Evolutionary conservation across 2,329 filamentous ascomycete species (phyloP), one percentile per base, ranked within the genome.

Genomic region (Acrocalymma vagum): DNA sequence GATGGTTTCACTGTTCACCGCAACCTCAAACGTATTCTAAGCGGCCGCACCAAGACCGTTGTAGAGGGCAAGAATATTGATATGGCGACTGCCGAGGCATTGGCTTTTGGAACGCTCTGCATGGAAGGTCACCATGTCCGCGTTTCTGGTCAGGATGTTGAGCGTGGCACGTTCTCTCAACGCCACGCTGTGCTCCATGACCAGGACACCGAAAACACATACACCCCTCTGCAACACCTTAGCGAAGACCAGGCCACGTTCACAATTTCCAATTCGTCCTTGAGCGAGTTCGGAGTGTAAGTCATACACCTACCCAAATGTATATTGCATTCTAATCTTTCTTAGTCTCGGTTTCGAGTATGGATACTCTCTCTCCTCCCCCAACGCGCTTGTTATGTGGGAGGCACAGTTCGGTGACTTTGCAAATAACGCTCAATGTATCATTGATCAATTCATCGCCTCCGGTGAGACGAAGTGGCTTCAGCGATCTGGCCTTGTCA

Each of bases 401-500:
- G 94, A 99, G 77, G 94, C 94, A 24, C 94, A 99, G 74, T 99
- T 99, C 65, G 94, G 94, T 80, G 94, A 99, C 75, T 99, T 99
- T 65, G 94, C 94, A 80, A 99, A 99, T 82, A 99, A 96, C 67
- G 93, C 94, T 28, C 94, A 99, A 76, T 95, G 91, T 72, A 95
- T 99, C 73, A 95, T 99, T 66, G 94, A 99, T 72, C 94, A 99
- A 75, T 99, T 99, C 76, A 87, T 99, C 61, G 93, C 94, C 34
- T 96, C 94, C 49, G 94, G 94, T 68, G 94, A 99, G 77, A 86
- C 89, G 54, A 99, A 99, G 78, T 99, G 94, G 94, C 87, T 97
- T 75, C 94, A 99, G 79, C 87, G 94, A 73, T 96, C 92, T 38
- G 94, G 94, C 65, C 84, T 99, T 34, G 90, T 99, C 60, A 88